These are phyloP conservation scores for Metarhizium robertsii DNA, from an alignment of 2,329 filamentous ascomycete genomes.

Conservation along the genomic window DNA sequence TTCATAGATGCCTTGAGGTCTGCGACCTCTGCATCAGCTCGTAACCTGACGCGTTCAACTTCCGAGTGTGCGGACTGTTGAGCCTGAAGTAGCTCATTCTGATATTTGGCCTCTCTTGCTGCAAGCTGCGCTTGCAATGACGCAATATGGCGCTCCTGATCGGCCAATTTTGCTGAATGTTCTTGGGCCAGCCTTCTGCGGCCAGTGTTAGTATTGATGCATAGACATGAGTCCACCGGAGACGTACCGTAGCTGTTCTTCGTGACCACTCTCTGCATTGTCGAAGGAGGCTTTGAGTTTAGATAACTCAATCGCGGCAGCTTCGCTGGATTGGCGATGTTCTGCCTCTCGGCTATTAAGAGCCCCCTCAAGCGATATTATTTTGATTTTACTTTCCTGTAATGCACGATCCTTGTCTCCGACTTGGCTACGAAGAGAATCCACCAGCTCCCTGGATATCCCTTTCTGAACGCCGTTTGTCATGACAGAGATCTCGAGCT, in stretches of 20 bases:
- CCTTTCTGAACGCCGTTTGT: slow-evolving; percentile 77
- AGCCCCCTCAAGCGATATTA: slow-evolving; percentile 39
- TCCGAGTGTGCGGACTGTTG: slow-evolving; percentile 41
- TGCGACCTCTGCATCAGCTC: slow-evolving; percentile 51
- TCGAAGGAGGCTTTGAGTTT: slow-evolving; percentile 22
- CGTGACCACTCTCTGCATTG: slow-evolving; percentile 16
- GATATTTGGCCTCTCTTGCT: slow-evolving; percentile 17
- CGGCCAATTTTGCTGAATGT: slow-evolving; percentile 14
- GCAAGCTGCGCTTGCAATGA: slow-evolving; percentile 10
- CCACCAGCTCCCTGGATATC: slow-evolving; percentile 87
- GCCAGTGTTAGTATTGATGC: not conserved
- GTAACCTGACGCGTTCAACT: slow-evolving; percentile 35
- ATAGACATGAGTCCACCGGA: not conserved
- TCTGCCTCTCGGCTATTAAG: slow-evolving; percentile 67
- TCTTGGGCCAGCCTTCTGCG: slow-evolving; percentile 12
- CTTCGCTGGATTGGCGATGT: slow-evolving; percentile 56
- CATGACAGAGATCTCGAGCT: slow-evolving; percentile 72
- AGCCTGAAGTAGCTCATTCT: slow-evolving; percentile 32
- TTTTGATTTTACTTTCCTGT: slow-evolving; percentile 35
- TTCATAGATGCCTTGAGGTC: slow-evolving; percentile 52
- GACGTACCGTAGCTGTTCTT: slow-evolving; percentile 43
- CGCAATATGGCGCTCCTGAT: slow-evolving; percentile 14
- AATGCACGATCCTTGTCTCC: slow-evolving; percentile 56
- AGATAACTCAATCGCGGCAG: slow-evolving; percentile 19
- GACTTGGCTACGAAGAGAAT: slow-evolving; percentile 69